phyloP scores from a whole-genome alignment of 108 stramenopile species.

The Chaetoceros muelleri region DNA sequence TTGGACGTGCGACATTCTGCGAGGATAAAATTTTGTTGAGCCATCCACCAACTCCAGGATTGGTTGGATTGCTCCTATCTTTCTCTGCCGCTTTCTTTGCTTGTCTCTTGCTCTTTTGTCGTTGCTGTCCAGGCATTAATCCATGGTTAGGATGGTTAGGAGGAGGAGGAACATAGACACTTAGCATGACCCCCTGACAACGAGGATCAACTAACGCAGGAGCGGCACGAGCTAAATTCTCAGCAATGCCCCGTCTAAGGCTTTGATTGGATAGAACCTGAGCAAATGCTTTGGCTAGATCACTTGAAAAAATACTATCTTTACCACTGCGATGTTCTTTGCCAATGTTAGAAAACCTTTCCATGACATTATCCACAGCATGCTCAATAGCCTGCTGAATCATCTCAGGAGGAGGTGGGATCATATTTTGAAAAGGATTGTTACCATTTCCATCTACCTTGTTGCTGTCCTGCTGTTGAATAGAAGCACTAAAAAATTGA shows the following conservation, averaged over 20 bases:
- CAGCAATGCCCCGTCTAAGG: slow-evolving; percentile 68
- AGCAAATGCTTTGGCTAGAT: slow-evolving; percentile 65
- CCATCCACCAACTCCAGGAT: slow-evolving; percentile 50
- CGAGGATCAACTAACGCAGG: slow-evolving; percentile 82
- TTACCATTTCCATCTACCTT: slow-evolving; percentile 2
- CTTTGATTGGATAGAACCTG: slow-evolving; percentile 67
- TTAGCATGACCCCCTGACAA: slow-evolving; percentile 85
- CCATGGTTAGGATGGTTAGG: slow-evolving; percentile 47
- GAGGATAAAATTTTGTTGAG: slow-evolving; percentile 63
- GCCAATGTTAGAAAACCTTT: slow-evolving; percentile 55
- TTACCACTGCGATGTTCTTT: slow-evolving; percentile 4
- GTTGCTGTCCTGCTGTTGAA: slow-evolving; percentile 14
- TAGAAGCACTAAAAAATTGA: slow-evolving; percentile 70
- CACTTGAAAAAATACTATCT: slow-evolving; percentile 34
- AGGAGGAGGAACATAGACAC: slow-evolving; percentile 80
- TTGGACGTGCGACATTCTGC: slow-evolving; percentile 14
- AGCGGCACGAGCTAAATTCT: slow-evolving; percentile 73
- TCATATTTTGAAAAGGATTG: slow-evolving; percentile 5
- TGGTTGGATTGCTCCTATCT: slow-evolving; percentile 16
- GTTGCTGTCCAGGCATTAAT: slow-evolving; percentile 33
- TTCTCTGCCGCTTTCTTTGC: slow-evolving; percentile 11
- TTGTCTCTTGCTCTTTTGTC: slow-evolving; percentile 6
- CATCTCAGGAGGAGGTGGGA: slow-evolving; percentile 44
- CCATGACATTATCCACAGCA: slow-evolving; percentile 65
- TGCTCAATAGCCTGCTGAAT: slow-evolving; percentile 66